These are phyloP conservation scores for Kodamaea sagamina DNA, from an alignment of 805 yeast genomes.

Conservation along the genomic window DNA sequence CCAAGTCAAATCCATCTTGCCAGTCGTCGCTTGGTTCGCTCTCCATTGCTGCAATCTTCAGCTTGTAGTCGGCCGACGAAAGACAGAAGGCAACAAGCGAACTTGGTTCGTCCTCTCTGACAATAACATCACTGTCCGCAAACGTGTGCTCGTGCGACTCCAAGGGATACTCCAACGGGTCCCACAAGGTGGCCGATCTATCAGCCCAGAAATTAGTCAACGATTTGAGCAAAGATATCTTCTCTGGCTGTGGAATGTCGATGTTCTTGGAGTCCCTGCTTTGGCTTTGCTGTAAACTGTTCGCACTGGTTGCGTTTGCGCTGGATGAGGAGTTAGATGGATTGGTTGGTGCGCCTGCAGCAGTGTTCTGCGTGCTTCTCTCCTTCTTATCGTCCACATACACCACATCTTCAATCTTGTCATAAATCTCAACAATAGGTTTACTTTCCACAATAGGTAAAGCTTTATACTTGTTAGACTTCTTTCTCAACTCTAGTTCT, in stretches of 20 bases:
- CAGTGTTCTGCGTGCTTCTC: background rate
- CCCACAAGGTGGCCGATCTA: conserved; percentile 93
- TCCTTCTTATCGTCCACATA: conserved; percentile 39
- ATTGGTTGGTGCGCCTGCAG: background rate
- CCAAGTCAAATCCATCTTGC: conserved; percentile 23
- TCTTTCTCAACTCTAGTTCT: conserved; percentile 66
- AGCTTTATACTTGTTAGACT: conserved; percentile 65
- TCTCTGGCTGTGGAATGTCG: conserved; percentile 55
- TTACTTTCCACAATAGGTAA: conserved; percentile 69
- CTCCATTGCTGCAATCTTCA: conserved; percentile 51
- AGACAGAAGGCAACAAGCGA: conserved; percentile 92
- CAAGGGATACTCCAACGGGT: conserved; percentile 83
- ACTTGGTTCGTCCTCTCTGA: conserved; percentile 95
- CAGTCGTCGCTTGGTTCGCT: conserved; percentile 21
- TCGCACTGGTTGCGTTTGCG: background rate
- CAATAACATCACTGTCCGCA: conserved; percentile 89
- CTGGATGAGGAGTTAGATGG: background rate
- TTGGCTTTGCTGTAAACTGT: background rate
- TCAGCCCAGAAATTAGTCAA: conserved; percentile 96
- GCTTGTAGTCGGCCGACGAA: conserved; percentile 78
- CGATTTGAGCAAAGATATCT: conserved; percentile 76
- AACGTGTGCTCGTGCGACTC: conserved; percentile 83
- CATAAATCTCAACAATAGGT: conserved; percentile 89
- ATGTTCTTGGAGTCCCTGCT: conserved; percentile 14
- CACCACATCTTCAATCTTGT: conserved; percentile 86